These are phyloP conservation scores for Arthrinium phaeospermum DNA, from an alignment of 2,329 filamentous ascomycete species.

Conservation along the genomic window DNA sequence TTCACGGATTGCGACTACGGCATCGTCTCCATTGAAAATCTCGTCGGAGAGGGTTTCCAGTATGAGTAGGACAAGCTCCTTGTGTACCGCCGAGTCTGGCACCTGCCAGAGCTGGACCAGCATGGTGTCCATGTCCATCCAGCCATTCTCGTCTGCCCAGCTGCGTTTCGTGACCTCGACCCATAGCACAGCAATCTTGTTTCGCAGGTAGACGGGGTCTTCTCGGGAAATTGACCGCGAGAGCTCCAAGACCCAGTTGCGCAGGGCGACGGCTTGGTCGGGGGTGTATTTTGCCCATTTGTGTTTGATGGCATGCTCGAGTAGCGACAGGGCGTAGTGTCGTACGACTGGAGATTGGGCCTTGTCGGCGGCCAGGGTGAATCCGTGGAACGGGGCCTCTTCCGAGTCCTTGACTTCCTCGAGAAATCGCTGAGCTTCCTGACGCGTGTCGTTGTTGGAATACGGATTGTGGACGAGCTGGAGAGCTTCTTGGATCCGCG, in stretches of 20 bases:
- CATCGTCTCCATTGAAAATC: constrained; percentile 89
- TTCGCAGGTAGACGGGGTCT: constrained; percentile 84
- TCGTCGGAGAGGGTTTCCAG: constrained; percentile 94
- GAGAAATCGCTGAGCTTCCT: constrained; percentile 83
- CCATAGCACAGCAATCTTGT: constrained; percentile 95
- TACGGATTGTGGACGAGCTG: constrained; percentile 84
- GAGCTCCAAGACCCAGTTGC: constrained; percentile 79
- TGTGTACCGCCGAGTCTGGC: constrained; percentile 66
- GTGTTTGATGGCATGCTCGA: constrained; percentile 89
- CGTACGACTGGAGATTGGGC: constrained; percentile 81
- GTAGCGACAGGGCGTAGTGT: constrained; percentile 90
- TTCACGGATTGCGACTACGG: constrained; percentile 81
- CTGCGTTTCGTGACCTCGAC: constrained; percentile 90
- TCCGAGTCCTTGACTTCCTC: constrained; percentile 81
- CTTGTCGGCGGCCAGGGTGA: constrained; percentile 77
- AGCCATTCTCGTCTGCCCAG: constrained; percentile 74
- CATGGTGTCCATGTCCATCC: constrained; percentile 91
- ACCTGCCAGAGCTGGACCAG: constrained; percentile 84
- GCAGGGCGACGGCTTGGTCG: constrained; percentile 71
- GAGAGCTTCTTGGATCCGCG: constrained; percentile 81
- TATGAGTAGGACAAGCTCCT: constrained; percentile 86
- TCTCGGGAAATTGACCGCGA: constrained; percentile 72
- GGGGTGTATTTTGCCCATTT: constrained; percentile 76
- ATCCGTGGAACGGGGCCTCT: constrained; percentile 85
- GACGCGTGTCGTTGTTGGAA: constrained; percentile 80